Evolutionary conservation across 495 filamentous ascomycete species (phyloP).

Genomic region (Aspergillus steynii): DNA sequence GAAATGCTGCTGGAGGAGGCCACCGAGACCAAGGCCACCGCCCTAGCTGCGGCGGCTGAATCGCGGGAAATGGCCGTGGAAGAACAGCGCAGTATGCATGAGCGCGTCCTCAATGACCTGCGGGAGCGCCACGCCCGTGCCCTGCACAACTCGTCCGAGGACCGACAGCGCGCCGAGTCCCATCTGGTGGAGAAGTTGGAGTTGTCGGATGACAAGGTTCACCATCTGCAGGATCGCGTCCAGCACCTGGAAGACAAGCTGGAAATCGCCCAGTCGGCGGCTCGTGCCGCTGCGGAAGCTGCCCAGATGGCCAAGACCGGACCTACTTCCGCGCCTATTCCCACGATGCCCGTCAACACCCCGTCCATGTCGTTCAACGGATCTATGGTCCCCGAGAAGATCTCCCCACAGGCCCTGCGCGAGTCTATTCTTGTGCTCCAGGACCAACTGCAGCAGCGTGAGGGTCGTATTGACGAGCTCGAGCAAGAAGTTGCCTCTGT

Average conservation of each 20-base stretch:
- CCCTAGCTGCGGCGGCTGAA: conserved; percentile 56
- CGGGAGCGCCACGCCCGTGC: conserved; percentile 71
- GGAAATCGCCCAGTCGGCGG: conserved; percentile 86
- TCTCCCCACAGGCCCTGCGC: conserved; percentile 88
- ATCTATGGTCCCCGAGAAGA: conserved; percentile 72
- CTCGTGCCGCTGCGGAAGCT: conserved; percentile 79
- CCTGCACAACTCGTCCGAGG: conserved; percentile 68
- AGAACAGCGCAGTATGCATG: conserved; percentile 68
- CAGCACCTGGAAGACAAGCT: conserved; percentile 84
- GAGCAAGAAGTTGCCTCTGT: conserved; percentile 66
- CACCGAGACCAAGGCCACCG: conserved; percentile 48
- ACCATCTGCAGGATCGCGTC: conserved; percentile 79
- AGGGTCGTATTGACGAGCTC: conserved; percentile 82
- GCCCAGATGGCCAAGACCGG: conserved; percentile 63
- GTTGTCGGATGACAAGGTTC: conserved; percentile 75
- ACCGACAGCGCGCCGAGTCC: conserved; percentile 67
- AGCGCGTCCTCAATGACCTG: conserved; percentile 64
- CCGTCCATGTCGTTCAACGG: conserved; percentile 44
- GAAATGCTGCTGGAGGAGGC: conserved; percentile 79
- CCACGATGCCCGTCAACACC: conserved; percentile 38
- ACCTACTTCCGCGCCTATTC: conserved; percentile 29
- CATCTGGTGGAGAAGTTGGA: conserved; percentile 69
- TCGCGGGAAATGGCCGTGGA: conserved; percentile 64
- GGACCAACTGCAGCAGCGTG: conserved; percentile 93
- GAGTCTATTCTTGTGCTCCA: conserved; percentile 96